phyloP scores from a whole-genome alignment of 1,284 basidiomycete species.

The Trametes sp. region DNA sequence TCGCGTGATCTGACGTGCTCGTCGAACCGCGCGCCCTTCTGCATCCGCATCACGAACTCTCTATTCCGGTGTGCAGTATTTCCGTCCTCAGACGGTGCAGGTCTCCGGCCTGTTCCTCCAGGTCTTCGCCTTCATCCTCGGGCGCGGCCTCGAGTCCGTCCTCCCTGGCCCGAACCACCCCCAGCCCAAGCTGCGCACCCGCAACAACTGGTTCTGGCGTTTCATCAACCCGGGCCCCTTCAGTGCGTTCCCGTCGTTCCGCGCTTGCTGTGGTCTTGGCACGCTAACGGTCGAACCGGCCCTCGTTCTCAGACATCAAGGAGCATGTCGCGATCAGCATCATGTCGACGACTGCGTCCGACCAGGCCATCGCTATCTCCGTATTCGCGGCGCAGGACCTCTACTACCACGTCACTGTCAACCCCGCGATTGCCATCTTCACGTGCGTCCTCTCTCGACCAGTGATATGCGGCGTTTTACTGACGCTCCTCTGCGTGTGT shows the following conservation, averaged over 20 bases:
- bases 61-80: slow-evolving; percentile 28
- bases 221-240: slow-evolving; percentile 63
- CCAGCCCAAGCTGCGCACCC: slow-evolving; percentile 42
- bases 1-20: slow-evolving; percentile 24
- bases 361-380: slow-evolving; percentile 34
- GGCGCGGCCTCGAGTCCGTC: slow-evolving; percentile 51
- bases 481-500: neutral
- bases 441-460: slow-evolving; percentile 28
- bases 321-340: slow-evolving; percentile 70
- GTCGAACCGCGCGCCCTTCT: neutral
- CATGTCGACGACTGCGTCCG: slow-evolving; percentile 43
- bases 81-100: slow-evolving; percentile 62
- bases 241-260: slow-evolving; percentile 48
- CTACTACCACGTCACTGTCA: slow-evolving; percentile 46
- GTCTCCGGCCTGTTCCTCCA: slow-evolving; percentile 66
- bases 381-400: slow-evolving; percentile 45
- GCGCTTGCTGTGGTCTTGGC: too few relatives aligned
- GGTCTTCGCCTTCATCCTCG: slow-evolving; percentile 54
- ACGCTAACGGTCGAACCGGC: neutral
- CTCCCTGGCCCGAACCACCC: slow-evolving; percentile 53
- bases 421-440: slow-evolving; percentile 48
- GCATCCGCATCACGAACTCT: neutral
- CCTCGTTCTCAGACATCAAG: slow-evolving; percentile 53
- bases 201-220: slow-evolving; percentile 55
- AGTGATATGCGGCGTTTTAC: neutral